A percentile compares a stretch with the other conserved stretches of the same genome.
Conservation (phyloP, 345 rosid genomes). For the Linum usitatissimum region DNA sequence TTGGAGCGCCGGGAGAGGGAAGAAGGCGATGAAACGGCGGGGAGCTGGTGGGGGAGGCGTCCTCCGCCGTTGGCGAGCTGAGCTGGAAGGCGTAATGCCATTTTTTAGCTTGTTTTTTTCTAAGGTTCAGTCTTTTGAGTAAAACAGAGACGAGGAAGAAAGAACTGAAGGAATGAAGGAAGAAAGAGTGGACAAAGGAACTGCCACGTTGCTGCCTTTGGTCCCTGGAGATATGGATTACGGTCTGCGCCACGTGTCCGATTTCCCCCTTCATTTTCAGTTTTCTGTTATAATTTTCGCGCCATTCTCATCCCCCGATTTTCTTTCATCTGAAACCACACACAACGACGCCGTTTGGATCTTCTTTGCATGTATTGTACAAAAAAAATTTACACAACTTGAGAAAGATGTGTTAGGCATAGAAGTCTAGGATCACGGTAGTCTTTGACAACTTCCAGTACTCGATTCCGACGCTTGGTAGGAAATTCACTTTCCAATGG, state of each 20-base stretch:
- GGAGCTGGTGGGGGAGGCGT: slow-evolving; percentile 15
- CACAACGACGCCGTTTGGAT: background rate
- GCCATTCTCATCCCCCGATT: background rate
- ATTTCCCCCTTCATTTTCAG: background rate
- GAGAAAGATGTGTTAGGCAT: too few species aligned
- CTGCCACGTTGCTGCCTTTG: slow-evolving; percentile 34
- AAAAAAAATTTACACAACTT: too few species aligned
- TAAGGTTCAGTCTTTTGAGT: background rate
- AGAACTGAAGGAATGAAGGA: background rate
- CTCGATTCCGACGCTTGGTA: too few species aligned
- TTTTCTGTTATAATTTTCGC: background rate
- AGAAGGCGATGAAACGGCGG: background rate
- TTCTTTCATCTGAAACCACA: too few species aligned
- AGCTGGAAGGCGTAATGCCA: slow-evolving; percentile 51
- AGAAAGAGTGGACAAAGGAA: slow-evolving; percentile 20
- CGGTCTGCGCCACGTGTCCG: slow-evolving; percentile 19
- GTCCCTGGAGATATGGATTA: slow-evolving; percentile 19
- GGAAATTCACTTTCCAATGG: too few species aligned
- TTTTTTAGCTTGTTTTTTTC: slow-evolving; percentile 2
- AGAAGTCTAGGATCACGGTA: too few species aligned
- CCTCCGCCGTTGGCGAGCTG: slow-evolving; percentile 30
- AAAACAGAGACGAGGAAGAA: background rate
- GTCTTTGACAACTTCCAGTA: too few species aligned
- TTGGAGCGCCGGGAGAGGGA: slow-evolving; percentile 36
- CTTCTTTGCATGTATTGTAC: background rate